These are phyloP conservation scores for Penicillium fimorum DNA, from an alignment of 495 filamentous ascomycete genomes.

Conservation along the genomic window DNA sequence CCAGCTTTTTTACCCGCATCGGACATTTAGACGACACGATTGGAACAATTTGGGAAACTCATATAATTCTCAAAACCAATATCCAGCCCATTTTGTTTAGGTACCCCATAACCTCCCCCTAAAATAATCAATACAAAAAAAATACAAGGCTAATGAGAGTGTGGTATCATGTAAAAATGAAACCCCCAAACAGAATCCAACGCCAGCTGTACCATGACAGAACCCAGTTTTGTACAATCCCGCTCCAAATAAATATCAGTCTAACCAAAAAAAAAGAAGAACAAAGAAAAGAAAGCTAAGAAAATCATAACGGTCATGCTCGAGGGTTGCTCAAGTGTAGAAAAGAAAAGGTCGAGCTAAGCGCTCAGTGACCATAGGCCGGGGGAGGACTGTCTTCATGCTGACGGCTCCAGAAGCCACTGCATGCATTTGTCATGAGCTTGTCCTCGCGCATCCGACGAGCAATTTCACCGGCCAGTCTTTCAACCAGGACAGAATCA, in stretches of 20 bases:
- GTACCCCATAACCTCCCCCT: not conserved
- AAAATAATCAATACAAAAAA: slow-evolving; percentile 18
- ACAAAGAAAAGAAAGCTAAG: slow-evolving; percentile 15
- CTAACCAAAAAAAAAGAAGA: slow-evolving; percentile 11
- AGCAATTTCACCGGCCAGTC: slow-evolving; percentile 88
- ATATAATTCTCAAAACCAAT: slow-evolving; percentile 4
- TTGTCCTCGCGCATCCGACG: slow-evolving; percentile 78
- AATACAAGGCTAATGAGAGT: slow-evolving; percentile 17
- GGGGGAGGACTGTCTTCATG: slow-evolving; percentile 46
- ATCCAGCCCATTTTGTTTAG: slow-evolving; percentile 9
- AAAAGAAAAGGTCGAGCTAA: slow-evolving; percentile 5
- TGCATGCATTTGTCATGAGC: slow-evolving; percentile 35
- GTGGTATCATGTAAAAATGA: slow-evolving; percentile 31
- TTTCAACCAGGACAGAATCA: slow-evolving; percentile 84
- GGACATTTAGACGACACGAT: not conserved
- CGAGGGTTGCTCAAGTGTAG: slow-evolving; percentile 28
- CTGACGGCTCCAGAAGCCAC: slow-evolving; percentile 40
- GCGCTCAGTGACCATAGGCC: slow-evolving; percentile 45
- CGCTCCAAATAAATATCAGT: slow-evolving; percentile 19
- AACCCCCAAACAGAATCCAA: slow-evolving; percentile 18
- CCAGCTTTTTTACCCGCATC: slow-evolving; percentile 21
- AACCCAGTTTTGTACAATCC: slow-evolving; percentile 30
- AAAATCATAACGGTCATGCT: slow-evolving; percentile 38
- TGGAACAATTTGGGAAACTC: not conserved
- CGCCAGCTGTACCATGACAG: slow-evolving; percentile 17